Evolutionary conservation across 371 early-diverging fungal species (phyloP), one percentile per base, ranked within the genome.

Genomic region (Conidiobolus incongruus): DNA sequence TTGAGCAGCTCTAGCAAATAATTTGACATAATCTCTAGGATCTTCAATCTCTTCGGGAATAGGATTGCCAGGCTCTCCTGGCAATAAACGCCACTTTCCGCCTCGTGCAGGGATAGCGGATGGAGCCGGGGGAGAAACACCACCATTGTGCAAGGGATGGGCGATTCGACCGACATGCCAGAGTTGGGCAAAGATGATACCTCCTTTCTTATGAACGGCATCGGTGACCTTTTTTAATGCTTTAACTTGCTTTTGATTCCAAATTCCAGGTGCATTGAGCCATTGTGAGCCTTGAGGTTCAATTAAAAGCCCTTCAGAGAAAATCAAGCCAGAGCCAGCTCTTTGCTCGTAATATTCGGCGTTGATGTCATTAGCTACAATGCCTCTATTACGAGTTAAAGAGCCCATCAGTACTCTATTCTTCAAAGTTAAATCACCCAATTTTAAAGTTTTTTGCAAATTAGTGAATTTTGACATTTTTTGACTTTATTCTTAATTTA

Each of bases 301-400:
- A 5, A 89, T 81, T 8, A 65, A 79, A 0, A 81, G 72, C 2
- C 90, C 87, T 50, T 90, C 91, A n/a, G 76, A 54, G 19, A 85
- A 53, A 36, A 84, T 55, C 31, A 77, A 51, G 8, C 83, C 87
- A 32, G 70, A 70, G 16, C 62, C 59, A 2, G 71, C 62, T 30
- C 77, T 56, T 50, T 76, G 73, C 4, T 40, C 48, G 40, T 76
- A 76, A 51, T 72, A 67, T 40, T 63, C 59, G 4, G 49, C 58
- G 38, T 55, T 48, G 26, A 67, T 46, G 38, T 51, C 52, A 16
- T 58, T 59, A 1, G 71, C 64, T 13, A 61, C 55, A 29, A 40
- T 35, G 19, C 54, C 52, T 19, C 69, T 58, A 17, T 56, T 50
- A 2, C 68, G 56, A 4, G 70, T 70, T 43, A 70, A 34, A 12